phyloP scores from a whole-genome alignment of 2,329 filamentous ascomycete genomes.

The Microdochium trichocladiopsis region DNA sequence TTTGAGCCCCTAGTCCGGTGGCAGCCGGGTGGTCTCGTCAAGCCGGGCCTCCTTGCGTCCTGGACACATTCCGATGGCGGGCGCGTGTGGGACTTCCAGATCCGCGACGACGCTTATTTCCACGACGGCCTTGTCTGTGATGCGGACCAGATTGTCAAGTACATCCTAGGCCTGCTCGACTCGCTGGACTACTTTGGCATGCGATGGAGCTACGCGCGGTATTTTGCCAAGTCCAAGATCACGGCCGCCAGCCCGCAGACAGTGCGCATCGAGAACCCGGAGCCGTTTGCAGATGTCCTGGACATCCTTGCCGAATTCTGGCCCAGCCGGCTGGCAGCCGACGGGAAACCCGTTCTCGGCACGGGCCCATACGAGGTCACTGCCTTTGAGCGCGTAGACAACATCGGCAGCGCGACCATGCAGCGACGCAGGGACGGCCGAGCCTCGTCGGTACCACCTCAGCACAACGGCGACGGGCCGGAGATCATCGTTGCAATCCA shows the following conservation, averaged over 20 bases:
- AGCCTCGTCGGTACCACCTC: not conserved
- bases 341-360: constrained; percentile 1
- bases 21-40: constrained; percentile 1
- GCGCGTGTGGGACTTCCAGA: not conserved
- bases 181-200: constrained; percentile 3
- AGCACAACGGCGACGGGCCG: not conserved
- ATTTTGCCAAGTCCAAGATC: not conserved
- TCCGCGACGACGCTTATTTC: constrained; percentile 1
- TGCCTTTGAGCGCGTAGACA: not conserved
- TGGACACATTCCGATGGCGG: not conserved
- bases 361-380: constrained; percentile 1
- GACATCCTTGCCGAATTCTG: constrained; percentile 2
- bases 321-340: not conserved
- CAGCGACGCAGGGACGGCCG: not conserved
- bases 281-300: constrained; percentile 1
- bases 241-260: not conserved
- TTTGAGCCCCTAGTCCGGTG: constrained; percentile 2
- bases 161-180: not conserved
- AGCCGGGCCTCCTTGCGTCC: not conserved
- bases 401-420: not conserved
- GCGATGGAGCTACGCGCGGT: constrained; percentile 3
- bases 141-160: not conserved
- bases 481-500: not conserved
- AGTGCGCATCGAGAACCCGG: constrained; percentile 1
- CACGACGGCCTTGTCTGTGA: constrained; percentile 1